Conservation (phyloP, 768 basidiomycete species). For the Phanerochaete carnosa region DNA sequence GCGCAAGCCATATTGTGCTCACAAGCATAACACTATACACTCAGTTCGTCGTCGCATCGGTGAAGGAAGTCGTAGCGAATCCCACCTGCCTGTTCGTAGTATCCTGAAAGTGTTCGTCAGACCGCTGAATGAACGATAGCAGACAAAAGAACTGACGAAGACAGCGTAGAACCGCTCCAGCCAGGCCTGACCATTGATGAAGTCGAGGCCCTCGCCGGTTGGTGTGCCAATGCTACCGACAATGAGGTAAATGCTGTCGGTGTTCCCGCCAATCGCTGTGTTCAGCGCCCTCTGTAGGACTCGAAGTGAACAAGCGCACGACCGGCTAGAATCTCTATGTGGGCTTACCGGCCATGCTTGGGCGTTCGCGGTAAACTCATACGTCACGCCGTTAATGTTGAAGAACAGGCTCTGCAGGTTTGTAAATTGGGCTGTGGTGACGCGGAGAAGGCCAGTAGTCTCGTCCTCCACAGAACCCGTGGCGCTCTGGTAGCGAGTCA, state of each 20-base stretch:
- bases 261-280: slow-evolving; percentile 49
- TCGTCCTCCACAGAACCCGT: slow-evolving; percentile 47
- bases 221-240: slow-evolving; percentile 43
- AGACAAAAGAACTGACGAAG: neutral
- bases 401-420: slow-evolving; percentile 48
- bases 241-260: slow-evolving; percentile 47
- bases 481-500: slow-evolving; percentile 45
- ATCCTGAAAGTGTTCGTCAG: slow-evolving; percentile 24
- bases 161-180: slow-evolving; percentile 16
- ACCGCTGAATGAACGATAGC: neutral
- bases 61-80: slow-evolving; percentile 37
- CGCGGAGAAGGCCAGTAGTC: slow-evolving; percentile 49
- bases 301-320: neutral
- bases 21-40: neutral
- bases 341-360: slow-evolving; percentile 56
- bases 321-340: neutral
- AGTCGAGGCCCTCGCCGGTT: slow-evolving; percentile 54
- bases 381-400: slow-evolving; percentile 40
- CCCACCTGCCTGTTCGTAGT: slow-evolving; percentile 36
- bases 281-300: slow-evolving; percentile 41
- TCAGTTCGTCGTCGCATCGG: slow-evolving; percentile 30
- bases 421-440: slow-evolving; percentile 44
- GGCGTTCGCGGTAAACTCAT: slow-evolving; percentile 57
- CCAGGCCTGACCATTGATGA: slow-evolving; percentile 35
- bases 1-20: no score